Percentiles rank a stretch among this genome's conserved stretches.
Conservation (phyloP, 2,329 filamentous ascomycete genomes). For the Penicillium occitanis region DNA sequence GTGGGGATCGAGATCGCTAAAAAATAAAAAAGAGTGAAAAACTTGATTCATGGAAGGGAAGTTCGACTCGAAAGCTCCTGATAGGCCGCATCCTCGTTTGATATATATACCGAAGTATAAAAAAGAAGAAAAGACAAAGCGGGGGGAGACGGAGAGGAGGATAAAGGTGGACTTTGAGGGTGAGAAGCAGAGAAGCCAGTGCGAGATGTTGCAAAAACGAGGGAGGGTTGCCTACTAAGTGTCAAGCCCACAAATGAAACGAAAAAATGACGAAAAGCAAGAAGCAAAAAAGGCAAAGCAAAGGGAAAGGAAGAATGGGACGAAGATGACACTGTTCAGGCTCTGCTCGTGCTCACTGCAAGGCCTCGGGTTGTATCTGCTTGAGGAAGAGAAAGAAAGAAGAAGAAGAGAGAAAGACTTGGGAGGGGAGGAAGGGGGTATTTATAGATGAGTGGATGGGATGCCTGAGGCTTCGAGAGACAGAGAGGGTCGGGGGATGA, state of each 20-base stretch:
- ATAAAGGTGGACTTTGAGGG: slow-evolving; percentile 13
- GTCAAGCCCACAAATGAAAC: not conserved
- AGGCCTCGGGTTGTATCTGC: slow-evolving; percentile 9
- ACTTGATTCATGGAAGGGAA: not conserved
- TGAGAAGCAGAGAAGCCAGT: slow-evolving; percentile 13
- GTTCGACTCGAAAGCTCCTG: slow-evolving; percentile 2
- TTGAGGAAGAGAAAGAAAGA: not conserved
- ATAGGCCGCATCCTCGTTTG: slow-evolving; percentile 2
- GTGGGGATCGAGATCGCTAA: not conserved
- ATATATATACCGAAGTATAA: not conserved
- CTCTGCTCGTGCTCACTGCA: slow-evolving; percentile 1
- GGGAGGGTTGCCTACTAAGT: slow-evolving; percentile 12
- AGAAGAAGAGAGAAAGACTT: not conserved
- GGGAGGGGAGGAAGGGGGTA: not conserved
- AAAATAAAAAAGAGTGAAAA: not conserved
- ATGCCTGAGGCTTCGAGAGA: not conserved
- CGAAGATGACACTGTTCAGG: not conserved
- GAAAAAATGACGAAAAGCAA: not conserved
- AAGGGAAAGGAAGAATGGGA: not conserved
- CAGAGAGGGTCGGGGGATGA: not conserved
- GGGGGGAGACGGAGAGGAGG: not conserved
- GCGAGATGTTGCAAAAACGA: not conserved
- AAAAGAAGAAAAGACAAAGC: not conserved
- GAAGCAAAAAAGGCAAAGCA: not conserved
- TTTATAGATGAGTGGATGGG: slow-evolving; percentile 12